Conservation (phyloP, 441 rosid species). For the Isatis lusitanica region DNA sequence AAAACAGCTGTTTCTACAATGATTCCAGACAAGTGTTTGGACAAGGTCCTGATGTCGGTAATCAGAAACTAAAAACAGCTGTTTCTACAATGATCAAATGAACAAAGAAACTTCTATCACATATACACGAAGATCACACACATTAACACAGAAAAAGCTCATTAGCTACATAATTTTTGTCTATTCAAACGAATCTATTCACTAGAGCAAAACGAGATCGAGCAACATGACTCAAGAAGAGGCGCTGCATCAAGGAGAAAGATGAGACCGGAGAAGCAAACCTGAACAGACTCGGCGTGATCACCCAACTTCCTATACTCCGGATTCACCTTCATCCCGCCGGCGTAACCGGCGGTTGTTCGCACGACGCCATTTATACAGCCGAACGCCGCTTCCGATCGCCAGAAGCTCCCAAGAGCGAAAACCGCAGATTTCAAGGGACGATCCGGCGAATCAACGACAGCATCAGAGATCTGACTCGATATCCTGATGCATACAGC, state of each 20-base stretch:
- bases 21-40: too few relatives aligned
- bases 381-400: slow-evolving; percentile 88
- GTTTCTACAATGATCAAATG: not conserved
- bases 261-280: slow-evolving; percentile 20
- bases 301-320: slow-evolving; percentile 74
- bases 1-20: too few relatives aligned
- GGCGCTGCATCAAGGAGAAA: not conserved
- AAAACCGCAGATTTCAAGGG: slow-evolving; percentile 62
- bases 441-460: slow-evolving; percentile 40
- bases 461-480: slow-evolving; percentile 44
- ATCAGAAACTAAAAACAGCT: not conserved
- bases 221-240: not conserved
- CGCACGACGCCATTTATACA: slow-evolving; percentile 79
- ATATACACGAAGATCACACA: not conserved
- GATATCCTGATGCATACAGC: slow-evolving; percentile 57
- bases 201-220: not conserved
- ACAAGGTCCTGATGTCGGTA: too few relatives aligned
- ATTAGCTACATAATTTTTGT: not conserved
- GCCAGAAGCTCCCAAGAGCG: slow-evolving; percentile 90
- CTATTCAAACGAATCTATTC: not conserved
- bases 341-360: slow-evolving; percentile 69
- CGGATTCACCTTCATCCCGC: slow-evolving; percentile 76
- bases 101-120: not conserved
- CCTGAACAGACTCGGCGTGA: slow-evolving; percentile 91
- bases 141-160: not conserved